phyloP scores from a whole-genome alignment of 139 green algal species.

The Haematococcus lacustris region DNA sequence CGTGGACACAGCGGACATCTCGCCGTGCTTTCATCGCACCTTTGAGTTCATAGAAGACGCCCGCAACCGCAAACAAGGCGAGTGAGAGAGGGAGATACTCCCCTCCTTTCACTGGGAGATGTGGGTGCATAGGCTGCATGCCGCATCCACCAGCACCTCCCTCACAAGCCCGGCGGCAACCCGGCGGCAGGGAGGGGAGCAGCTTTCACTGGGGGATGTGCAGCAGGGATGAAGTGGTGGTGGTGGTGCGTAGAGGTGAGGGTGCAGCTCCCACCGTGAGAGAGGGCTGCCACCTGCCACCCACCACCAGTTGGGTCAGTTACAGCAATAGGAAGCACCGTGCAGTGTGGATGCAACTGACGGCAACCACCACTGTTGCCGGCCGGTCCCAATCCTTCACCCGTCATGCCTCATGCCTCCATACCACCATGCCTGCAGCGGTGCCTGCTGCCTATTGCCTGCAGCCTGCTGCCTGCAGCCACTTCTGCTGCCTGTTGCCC shows the following conservation, averaged over 20 bases:
- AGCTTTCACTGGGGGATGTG: neutral
- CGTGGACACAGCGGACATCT: conserved; percentile 61
- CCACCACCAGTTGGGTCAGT: no score
- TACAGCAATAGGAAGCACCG: no score
- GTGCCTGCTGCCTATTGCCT: neutral
- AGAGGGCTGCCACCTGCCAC: no score
- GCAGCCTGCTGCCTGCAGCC: neutral
- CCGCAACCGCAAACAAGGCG: conserved; percentile 28
- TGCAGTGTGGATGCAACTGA: no score
- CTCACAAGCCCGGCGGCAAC: neutral
- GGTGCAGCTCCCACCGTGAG: no score
- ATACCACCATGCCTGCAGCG: neutral
- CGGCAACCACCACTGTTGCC: no score
- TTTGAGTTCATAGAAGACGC: conserved; percentile 67
- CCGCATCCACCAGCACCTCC: neutral
- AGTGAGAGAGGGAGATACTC: no score
- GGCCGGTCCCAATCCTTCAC: neutral
- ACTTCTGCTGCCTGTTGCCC: neutral
- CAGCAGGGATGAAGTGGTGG: neutral
- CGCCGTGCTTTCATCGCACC: conserved; percentile 38
- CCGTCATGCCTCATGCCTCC: neutral
- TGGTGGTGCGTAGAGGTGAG: no score
- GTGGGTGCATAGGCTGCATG: no score
- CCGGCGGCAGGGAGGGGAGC: neutral
- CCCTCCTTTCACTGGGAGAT: no score